Conservation (phyloP, 1,139 yeast genomes). For the Scheffersomyces quercinus region DNA sequence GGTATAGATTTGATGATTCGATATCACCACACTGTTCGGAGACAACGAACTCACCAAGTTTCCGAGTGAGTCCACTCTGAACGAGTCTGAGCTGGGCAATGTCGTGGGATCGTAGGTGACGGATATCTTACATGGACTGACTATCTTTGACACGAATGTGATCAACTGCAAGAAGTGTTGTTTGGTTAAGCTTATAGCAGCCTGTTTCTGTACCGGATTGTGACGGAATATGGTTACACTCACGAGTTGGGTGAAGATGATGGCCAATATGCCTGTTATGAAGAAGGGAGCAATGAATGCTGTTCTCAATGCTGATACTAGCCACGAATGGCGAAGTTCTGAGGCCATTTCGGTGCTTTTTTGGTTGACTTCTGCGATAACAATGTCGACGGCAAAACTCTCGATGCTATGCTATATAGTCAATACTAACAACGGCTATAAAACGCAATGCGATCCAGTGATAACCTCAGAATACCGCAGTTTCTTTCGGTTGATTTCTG, state of each 20-base stretch:
- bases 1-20: constrained; percentile 91
- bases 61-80: constrained; percentile 21
- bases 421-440: too few relatives aligned
- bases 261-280: constrained; percentile 45
- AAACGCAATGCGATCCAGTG: too few relatives aligned
- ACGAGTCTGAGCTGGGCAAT: constrained; percentile 17
- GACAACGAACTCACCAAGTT: constrained; percentile 34
- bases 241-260: constrained; percentile 43
- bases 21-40: constrained; percentile 61
- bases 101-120: constrained; percentile 40
- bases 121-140: constrained; percentile 42
- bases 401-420: too few relatives aligned
- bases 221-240: constrained; percentile 28
- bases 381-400: too few relatives aligned
- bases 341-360: too few relatives aligned
- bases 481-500: too few relatives aligned
- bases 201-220: constrained; percentile 30
- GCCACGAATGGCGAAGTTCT: too few relatives aligned
- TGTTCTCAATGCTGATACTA: constrained; percentile 20
- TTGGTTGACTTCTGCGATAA: too few relatives aligned
- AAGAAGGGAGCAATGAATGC: constrained; percentile 34
- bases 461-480: too few relatives aligned
- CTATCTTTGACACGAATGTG: constrained; percentile 41
- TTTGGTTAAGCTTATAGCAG: constrained; percentile 49
- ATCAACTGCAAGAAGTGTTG: constrained; percentile 50